Conservation (phyloP, 148 eudicot genomes). For the Spergularia bocconei region DNA sequence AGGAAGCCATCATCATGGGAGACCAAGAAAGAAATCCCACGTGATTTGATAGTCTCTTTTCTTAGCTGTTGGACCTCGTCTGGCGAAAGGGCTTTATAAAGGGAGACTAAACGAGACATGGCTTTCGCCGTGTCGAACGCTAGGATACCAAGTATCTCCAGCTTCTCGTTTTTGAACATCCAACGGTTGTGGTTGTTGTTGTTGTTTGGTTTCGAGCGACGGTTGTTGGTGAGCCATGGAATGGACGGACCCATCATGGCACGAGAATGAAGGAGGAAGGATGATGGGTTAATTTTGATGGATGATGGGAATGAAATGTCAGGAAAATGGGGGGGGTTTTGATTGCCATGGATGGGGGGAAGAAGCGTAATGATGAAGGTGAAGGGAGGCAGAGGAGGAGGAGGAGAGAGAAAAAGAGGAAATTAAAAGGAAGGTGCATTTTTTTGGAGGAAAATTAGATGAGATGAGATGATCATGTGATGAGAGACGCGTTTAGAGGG, state of each 20-base stretch:
- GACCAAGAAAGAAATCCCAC: constrained; percentile 53
- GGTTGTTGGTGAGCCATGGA: constrained; percentile 23
- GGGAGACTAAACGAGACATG: constrained; percentile 54
- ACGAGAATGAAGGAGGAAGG: neutral
- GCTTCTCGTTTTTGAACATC: constrained; percentile 23
- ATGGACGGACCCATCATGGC: constrained; percentile 22
- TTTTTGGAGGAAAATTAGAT: neutral
- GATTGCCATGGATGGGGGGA: constrained; percentile 1
- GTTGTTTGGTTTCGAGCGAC: constrained; percentile 1
- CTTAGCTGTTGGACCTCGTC: constrained; percentile 36
- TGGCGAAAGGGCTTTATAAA: constrained; percentile 60
- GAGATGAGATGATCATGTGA: too few relatives aligned
- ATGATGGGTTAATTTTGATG: neutral
- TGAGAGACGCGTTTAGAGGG: neutral
- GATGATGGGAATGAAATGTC: neutral
- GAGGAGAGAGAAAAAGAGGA: neutral
- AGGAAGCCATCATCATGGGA: constrained; percentile 59
- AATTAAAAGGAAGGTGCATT: constrained; percentile 1
- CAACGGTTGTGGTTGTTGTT: constrained; percentile 12
- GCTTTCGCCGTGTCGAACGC: constrained; percentile 74
- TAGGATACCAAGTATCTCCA: constrained; percentile 47
- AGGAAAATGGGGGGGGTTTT: constrained; percentile 3
- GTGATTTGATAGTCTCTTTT: constrained; percentile 29
- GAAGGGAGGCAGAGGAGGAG: neutral
- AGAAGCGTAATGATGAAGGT: neutral